Base-by-base conservation (phyloP, 192 early-diverging fungal genomes). In the Coemansia sp. region DNA sequence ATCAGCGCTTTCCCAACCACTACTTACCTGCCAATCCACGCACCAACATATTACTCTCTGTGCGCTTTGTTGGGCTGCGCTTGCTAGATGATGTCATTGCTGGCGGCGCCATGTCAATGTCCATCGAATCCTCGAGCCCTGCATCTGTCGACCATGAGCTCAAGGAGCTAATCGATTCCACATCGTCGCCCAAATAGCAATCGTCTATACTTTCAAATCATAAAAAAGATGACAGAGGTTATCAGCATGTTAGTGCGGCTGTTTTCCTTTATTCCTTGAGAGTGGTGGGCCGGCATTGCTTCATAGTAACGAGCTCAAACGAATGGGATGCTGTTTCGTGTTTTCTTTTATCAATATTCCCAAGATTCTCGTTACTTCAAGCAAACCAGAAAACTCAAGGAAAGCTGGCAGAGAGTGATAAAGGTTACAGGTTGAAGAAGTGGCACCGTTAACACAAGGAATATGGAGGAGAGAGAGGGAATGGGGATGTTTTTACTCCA, bases 101-200 rank as follows among this genome's bases (percentile, higher is more conserved):
- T 25, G 19, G 11, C 38, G 55, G 11, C 38, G 22, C 23, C 23
- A 2, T 37, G 3, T 9, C 28, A 1, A 0, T 17, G 34, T 17
- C 36, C 22, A 28, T 11, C 7, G 37, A 10, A 4, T 47, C 64
- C 11, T 67, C 64, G 13, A 55, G 27, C 13, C 47, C 67, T 7
- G 61, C 56, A 22, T 63, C 67, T 2, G 67, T 63, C 25, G 58
- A 47, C 65, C 69, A 70, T 17, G 75, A 72, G 36, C 65, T 72
- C 17, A 78, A 57, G 34, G 75, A 78, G 29, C 75, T 67, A 45
- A 55, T 44, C 19, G 60, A 68, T 19, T 57, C 55, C 8, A 57
- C 19, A 20, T 58, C 59, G 27, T 62, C 59, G 0, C 30, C 50
- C 50, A 53, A 33, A 17, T 53, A 53, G 37, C 44, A 29, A 53